Percentiles rank a stretch among this genome's conserved stretches.
Conservation (phyloP, 148 eudicot genomes). For the Silene uniflora region DNA sequence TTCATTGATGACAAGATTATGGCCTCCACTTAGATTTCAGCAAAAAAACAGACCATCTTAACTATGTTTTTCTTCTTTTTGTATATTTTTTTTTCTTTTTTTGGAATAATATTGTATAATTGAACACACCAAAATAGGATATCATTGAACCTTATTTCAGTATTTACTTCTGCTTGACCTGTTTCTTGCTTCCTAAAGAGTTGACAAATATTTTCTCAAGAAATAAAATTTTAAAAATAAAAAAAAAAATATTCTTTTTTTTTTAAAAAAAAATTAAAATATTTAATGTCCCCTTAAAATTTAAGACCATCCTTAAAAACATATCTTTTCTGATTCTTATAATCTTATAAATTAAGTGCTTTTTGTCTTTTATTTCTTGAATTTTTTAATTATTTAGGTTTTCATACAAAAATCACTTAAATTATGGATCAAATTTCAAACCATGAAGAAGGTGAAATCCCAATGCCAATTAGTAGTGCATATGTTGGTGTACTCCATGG, state of each 20-base stretch:
- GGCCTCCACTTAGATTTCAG: constrained; percentile 17
- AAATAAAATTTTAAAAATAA: too few relatives aligned
- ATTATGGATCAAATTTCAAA: constrained; percentile 24
- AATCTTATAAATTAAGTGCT: not conserved
- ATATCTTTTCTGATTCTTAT: not conserved
- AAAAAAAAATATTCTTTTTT: too few relatives aligned
- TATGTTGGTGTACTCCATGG: constrained; percentile 22
- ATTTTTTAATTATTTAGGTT: not conserved
- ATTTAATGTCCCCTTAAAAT: constrained; percentile 7
- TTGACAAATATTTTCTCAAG: not conserved
- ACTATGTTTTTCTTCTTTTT: not conserved
- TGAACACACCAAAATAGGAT: not conserved
- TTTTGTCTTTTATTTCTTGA: not conserved
- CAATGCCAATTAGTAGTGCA: constrained; percentile 30
- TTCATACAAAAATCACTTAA: not conserved
- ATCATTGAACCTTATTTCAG: not conserved
- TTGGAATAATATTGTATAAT: not conserved
- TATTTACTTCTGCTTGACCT: not conserved
- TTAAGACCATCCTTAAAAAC: constrained; percentile 14
- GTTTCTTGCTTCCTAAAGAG: constrained; percentile 7
- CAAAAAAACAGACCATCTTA: constrained; percentile 9
- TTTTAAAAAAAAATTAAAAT: not conserved
- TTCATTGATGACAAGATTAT: constrained; percentile 13
- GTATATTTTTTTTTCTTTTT: not conserved
- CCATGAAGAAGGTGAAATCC: constrained; percentile 28